These are phyloP conservation scores for Verticillium isaacii DNA, from an alignment of 2,329 filamentous ascomycete species.

Conservation along the genomic window DNA sequence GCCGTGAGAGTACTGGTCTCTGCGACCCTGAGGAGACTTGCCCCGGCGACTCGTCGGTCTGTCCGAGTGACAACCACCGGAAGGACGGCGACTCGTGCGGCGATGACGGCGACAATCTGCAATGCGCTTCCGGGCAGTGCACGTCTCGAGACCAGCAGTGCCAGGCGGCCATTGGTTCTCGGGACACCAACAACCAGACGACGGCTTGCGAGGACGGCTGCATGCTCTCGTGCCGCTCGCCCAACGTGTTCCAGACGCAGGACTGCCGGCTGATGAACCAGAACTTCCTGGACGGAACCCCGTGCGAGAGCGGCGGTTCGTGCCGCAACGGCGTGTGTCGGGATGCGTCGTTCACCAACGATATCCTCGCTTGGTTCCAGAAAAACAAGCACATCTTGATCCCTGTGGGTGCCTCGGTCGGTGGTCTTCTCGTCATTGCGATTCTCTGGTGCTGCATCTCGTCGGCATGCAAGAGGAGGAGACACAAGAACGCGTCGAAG, in stretches of 20 bases:
- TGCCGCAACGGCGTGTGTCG: constrained; percentile 76
- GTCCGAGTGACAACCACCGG: constrained; percentile 67
- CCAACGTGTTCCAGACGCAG: constrained; percentile 52
- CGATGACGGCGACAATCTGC: constrained; percentile 52
- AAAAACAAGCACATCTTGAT: constrained; percentile 79
- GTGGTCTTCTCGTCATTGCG: constrained; percentile 64
- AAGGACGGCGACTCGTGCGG: constrained; percentile 72
- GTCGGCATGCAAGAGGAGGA: constrained; percentile 27
- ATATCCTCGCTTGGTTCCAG: constrained; percentile 71
- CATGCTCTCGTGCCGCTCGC: constrained; percentile 69
- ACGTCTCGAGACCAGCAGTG: constrained; percentile 90
- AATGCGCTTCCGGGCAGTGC: constrained; percentile 89
- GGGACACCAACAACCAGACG: constrained; percentile 70
- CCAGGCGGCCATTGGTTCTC: constrained; percentile 72
- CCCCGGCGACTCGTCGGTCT: constrained; percentile 64
- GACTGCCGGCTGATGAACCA: constrained; percentile 70
- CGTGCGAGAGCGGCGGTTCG: constrained; percentile 72
- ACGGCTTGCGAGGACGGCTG: constrained; percentile 75
- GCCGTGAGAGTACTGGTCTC: constrained; percentile 69
- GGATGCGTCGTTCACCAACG: constrained; percentile 63
- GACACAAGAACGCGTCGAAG: constrained; percentile 17
- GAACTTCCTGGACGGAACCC: constrained; percentile 90
- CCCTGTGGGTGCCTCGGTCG: constrained; percentile 67
- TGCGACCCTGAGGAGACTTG: constrained; percentile 88
- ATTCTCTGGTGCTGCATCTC: constrained; percentile 63